phyloP scores from a whole-genome alignment of 2,329 filamentous ascomycete genomes.

The Ophiobolus disseminans region DNA sequence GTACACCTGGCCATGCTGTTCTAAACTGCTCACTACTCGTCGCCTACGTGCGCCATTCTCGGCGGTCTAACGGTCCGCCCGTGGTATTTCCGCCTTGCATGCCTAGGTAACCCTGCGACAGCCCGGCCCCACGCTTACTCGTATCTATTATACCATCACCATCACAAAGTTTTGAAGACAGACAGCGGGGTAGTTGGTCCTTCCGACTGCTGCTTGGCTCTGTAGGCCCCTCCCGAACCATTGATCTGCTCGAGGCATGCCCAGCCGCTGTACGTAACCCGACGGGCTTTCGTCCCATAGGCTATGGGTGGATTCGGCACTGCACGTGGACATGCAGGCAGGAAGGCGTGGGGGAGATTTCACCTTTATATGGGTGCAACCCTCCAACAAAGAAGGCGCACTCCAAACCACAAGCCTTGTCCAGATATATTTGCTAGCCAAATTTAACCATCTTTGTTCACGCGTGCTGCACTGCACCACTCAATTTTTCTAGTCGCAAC shows the following conservation, averaged over 20 bases:
- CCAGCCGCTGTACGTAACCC: slow-evolving; percentile 18
- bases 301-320: neutral
- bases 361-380: slow-evolving; percentile 1
- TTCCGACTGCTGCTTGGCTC: neutral
- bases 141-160: no score
- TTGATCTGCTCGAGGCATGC: slow-evolving; percentile 1
- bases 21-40: neutral
- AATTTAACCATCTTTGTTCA: neutral
- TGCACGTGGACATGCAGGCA: slow-evolving; percentile 2
- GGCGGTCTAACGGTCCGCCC: slow-evolving; percentile 4
- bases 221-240: neutral
- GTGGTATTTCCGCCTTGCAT: slow-evolving; percentile 3
- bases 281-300: slow-evolving; percentile 26
- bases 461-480: neutral
- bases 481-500: neutral
- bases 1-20: neutral
- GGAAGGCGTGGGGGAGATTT: slow-evolving; percentile 3
- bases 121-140: slow-evolving; percentile 6
- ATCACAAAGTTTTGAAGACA: neutral
- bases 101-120: neutral
- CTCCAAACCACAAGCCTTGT: no score
- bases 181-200: slow-evolving; percentile 1
- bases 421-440: no score
- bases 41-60: neutral
- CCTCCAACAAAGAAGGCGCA: neutral